Base-by-base conservation (phyloP, 2,329 filamentous ascomycete genomes). In the Alternaria sp. region DNA sequence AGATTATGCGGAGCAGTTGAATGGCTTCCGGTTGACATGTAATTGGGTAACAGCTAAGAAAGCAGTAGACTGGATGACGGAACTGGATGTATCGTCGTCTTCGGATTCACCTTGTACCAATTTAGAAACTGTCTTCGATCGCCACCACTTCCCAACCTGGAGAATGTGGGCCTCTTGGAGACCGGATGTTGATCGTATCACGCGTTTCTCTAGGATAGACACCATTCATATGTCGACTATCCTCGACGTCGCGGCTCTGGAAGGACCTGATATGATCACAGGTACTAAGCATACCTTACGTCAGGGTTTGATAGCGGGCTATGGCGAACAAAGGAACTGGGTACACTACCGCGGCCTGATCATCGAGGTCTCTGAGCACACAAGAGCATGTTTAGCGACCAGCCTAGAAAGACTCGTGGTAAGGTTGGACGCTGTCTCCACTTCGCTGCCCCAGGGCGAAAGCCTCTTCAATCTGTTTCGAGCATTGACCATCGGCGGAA, bases 131-230 rank as follows among this genome's bases (percentile, higher is more conserved):
- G 55, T 78, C 30, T 56, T 79, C 12, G 74, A 78, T 41, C n/a
- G 37, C 46, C 37, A 61, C 6, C 64, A 71, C 10, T 74, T 75
- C 12, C 71, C 73, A 0, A 28, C 56, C 8, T 78, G 77, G 77
- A 68, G 71, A 15, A 62, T 72, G 15, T 79, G 76, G 76, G 70
- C 76, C 25, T 26, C 43, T 5, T 79, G 77, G 77, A 70, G 49
- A 58, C 76, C 77, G 5, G 63, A 76, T 33, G 3, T 71, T 11
- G 25, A 65, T 5, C 65, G 68, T 4, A 58, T 76, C 15, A 57
- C 46, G 4, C 37, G 63, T 10, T 49, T 73, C 12, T 61, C 69
- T 47, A 59, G 55, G 6, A 30, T 73, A 14, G 62, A 68, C n/a
- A 63, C 58, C 30, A 46, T 53, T 9, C 60, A 53, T n/a, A 61